Evolutionary conservation across 179 eudicot species (phyloP), one percentile per base, ranked within the genome.

Genomic region (Beta macrorhiza): DNA sequence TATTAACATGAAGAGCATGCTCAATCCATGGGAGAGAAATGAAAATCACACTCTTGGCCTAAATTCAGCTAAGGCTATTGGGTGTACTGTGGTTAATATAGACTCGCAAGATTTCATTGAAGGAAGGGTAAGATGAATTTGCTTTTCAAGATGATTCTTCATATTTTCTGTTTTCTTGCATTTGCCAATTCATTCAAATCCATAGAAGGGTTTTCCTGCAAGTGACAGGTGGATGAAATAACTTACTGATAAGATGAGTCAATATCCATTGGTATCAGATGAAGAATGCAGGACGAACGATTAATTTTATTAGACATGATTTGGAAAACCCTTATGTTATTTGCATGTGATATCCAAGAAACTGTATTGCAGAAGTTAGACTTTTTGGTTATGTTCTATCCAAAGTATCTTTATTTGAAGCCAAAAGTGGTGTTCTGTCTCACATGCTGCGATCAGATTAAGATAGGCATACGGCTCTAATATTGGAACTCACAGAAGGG

Each of bases 11-110:
- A 96, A 96, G 88, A 89, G 87, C 13, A 75, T 91, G 77, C 98
- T 94, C 56, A 96, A 96, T 85, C 99, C 97, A 53, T 96, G 99
- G 99, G 98, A 96, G 85, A 90, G 98, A 86, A 96, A 95, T 83
- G 99, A 96, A 84, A 96, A 96, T 81, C 99, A 94, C 61, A 96
- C 99, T 45, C 84, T 96, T 55, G 91, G 98, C 89, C 92, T 96
- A 74, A 96, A 96, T 82, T 96, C 99, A 70, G 99, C 99, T 64
- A 96, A 94, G 88, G 99, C 98, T 47, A 96, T 96, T 81, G 99
- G 99, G 75, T 96, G 99, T 81, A 96, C 99, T 13, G 90, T 96
- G 65, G 99, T 96, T 72, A 96, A 96, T 83, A 96, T 94, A 47
- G 98, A 98, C 65, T 91, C 93, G 79, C 97, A 94, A 78, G 99